Evolutionary conservation across 2,329 filamentous ascomycete species (phyloP), one percentile per base, ranked within the genome.

Genomic region (Trichophyton schoenleinii): DNA sequence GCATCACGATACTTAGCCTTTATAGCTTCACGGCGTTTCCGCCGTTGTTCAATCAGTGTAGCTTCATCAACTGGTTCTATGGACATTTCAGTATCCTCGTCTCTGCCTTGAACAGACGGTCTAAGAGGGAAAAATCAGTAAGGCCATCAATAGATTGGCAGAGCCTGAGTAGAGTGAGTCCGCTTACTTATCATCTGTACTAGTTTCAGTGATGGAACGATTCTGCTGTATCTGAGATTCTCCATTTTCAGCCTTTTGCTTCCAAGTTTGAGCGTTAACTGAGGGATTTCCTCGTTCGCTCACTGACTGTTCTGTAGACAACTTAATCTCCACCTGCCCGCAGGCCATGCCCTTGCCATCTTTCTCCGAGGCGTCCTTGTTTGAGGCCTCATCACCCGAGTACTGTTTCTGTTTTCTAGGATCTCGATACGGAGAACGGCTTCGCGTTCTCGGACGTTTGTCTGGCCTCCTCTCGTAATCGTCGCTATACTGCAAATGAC

Each of bases 21-120:
- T 65, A 95, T 87, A 65, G 89, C 89, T 75, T 94, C 89, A 66
- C 91, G 86, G 62, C 88, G 84, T 70, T 87, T 90, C 31, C 91
- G 87, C 61, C 91, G 87, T 68, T 90, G 86, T 73, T 95, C 88
- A 68, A 96, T 88, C 69, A 92, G 81, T 66, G 88, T 86, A 64
- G 87, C 88, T 76, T 95, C 88, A 72, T 95, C 87, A 67, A 90
- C 71, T n/a, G 82, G 79, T 67, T 84, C 55, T 58, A 81, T 77
- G 65, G 82, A 80, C 70, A 75, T 67, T 61, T 65, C 66, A 64
- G 71, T 70, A 66, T 70, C 67, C 46, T 65, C 62, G 58, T 64
- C 55, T 42, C 60, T 59, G 62, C 66, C 66, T 42, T 64, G 63
- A 62, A 69, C 70, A 57, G 5, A 28, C 22, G 58, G 34, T 44